Evolutionary conservation across 2,329 filamentous ascomycete genomes (phyloP).

Genomic region (Myriosclerotinia duriaeana): DNA sequence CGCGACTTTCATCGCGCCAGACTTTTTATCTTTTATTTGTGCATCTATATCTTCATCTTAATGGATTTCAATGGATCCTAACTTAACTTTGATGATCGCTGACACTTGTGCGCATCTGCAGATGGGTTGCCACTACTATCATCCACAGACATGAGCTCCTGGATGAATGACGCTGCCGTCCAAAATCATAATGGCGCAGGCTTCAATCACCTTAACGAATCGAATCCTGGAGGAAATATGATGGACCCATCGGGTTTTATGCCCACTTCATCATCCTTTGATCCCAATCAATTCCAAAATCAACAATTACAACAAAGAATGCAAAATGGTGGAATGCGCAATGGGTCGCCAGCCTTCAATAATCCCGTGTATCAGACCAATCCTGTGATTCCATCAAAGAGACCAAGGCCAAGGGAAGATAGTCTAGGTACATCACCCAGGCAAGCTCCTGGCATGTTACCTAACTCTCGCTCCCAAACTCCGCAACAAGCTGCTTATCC

Average conservation of each 20-base stretch:
- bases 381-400: conserved; percentile 85
- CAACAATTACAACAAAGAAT: conserved; percentile 56
- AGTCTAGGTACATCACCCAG: conserved; percentile 79
- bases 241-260: conserved; percentile 67
- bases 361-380: conserved; percentile 81
- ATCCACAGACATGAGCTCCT: conserved; percentile 64
- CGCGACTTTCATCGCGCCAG: conserved; percentile 23
- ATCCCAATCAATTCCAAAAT: conserved; percentile 52
- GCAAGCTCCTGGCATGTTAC: conserved; percentile 70
- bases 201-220: conserved; percentile 61
- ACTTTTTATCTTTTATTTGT: conserved; percentile 17
- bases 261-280: conserved; percentile 59
- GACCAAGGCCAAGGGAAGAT: conserved; percentile 78
- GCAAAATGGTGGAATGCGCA: conserved; percentile 82
- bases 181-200: conserved; percentile 69
- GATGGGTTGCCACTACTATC: conserved; percentile 44
- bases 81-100: conserved; percentile 33
- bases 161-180: conserved; percentile 68
- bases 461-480: conserved; percentile 86
- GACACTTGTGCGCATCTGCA: conserved; percentile 36
- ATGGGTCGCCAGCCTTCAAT: conserved; percentile 75
- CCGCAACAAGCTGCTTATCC: conserved; percentile 72
- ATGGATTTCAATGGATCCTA: conserved; percentile 20
- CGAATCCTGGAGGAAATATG: conserved; percentile 57
- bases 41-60: conserved; percentile 17